phyloP scores from a whole-genome alignment of 148 eudicot species.

The Diospyros kaki region DNA sequence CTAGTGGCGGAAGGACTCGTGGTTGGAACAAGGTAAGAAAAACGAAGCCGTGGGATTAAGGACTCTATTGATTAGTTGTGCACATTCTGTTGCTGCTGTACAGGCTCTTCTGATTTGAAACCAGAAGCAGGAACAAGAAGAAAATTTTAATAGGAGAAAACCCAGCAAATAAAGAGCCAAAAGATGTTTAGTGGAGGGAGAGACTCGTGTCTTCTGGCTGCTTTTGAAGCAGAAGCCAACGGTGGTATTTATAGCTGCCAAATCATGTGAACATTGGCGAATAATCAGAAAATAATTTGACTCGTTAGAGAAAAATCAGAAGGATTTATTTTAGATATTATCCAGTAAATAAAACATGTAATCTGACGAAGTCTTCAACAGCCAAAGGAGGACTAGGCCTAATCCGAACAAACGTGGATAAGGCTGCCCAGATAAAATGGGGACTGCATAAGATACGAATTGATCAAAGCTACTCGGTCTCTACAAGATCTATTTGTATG shows the following conservation, averaged over 20 bases:
- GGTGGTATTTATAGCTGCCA: no score
- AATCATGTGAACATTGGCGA: slow-evolving; percentile 29
- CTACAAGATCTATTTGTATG: slow-evolving; percentile 18
- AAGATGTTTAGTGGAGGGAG: slow-evolving; percentile 35
- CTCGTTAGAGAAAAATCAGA: no score
- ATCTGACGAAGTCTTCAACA: no score
- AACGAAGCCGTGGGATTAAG: slow-evolving; percentile 43
- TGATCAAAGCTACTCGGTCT: slow-evolving; percentile 14
- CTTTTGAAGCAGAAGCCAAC: slow-evolving; percentile 35
- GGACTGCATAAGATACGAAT: not conserved
- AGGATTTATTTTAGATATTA: no score
- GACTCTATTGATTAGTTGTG: slow-evolving; percentile 47
- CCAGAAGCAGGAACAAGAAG: no score
- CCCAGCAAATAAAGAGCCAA: no score
- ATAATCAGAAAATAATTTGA: no score
- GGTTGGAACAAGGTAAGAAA: slow-evolving; percentile 22
- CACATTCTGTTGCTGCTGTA: slow-evolving; percentile 54
- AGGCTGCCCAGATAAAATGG: slow-evolving; percentile 9
- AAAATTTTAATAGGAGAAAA: no score
- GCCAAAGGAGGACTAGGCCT: no score
- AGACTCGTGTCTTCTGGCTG: slow-evolving; percentile 33
- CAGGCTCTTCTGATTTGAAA: slow-evolving; percentile 29
- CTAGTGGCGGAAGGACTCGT: slow-evolving; percentile 26
- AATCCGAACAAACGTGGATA: no score
- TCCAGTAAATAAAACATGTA: no score